These are phyloP conservation scores for Rauvolfia tetraphylla DNA, from an alignment of 257 asterid species.

Conservation along the genomic window DNA sequence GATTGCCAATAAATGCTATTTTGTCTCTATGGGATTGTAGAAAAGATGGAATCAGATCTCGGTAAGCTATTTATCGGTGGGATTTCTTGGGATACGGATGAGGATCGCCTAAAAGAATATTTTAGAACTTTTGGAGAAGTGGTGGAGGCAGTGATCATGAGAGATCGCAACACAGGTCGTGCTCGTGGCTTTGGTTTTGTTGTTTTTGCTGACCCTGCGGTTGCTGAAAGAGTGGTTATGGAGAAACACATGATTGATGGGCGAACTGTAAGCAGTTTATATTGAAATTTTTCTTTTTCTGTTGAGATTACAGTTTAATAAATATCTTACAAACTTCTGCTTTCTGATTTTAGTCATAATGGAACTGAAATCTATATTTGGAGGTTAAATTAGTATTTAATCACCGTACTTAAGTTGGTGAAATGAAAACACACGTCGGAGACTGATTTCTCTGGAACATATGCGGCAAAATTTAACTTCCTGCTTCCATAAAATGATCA, in stretches of 20 bases:
- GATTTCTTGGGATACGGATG: constrained; percentile 94
- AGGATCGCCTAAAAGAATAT: constrained; percentile 70
- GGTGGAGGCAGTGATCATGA: constrained; percentile 83
- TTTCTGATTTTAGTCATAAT: not conserved
- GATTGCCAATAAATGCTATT: constrained; percentile 6
- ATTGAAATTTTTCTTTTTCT: not conserved
- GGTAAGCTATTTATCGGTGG: constrained; percentile 89
- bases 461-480: not conserved
- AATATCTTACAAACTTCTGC: not conserved
- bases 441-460: not conserved
- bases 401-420: not conserved
- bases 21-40: constrained; percentile 30
- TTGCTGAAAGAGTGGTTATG: constrained; percentile 74
- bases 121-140: constrained; percentile 67
- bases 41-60: constrained; percentile 75
- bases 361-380: not conserved
- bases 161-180: constrained; percentile 76
- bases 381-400: not conserved
- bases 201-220: constrained; percentile 62
- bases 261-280: constrained; percentile 48
- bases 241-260: constrained; percentile 83
- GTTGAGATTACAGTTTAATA: constrained; percentile 6
- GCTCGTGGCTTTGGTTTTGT: constrained; percentile 89
- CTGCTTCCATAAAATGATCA: not conserved
- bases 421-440: not conserved